Conservation (phyloP, 768 basidiomycete species). For the Rhodotorula paludigena region DNA sequence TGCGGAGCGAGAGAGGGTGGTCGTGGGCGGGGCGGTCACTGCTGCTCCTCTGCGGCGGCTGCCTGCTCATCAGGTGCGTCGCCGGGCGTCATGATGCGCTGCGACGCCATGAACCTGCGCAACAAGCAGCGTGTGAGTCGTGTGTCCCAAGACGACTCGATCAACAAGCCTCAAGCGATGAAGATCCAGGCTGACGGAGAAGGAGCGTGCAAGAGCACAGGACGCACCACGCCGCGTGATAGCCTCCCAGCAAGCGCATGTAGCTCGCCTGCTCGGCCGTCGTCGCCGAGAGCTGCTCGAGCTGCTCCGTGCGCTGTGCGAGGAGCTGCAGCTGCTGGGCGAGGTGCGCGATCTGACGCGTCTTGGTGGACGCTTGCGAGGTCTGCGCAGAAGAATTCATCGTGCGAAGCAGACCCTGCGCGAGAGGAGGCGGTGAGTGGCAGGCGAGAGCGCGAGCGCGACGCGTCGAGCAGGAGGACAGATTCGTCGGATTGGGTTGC, state of each 20-base stretch:
- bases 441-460: too few relatives aligned
- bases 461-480: too few relatives aligned
- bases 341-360: conserved; percentile 23
- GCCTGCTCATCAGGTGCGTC: neutral
- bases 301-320: conserved; percentile 20
- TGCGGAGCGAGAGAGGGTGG: too few relatives aligned
- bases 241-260: conserved; percentile 26
- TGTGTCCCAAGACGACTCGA: too few relatives aligned
- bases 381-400: neutral
- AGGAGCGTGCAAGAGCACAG: neutral
- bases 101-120: conserved; percentile 27
- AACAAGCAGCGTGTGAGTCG: neutral
- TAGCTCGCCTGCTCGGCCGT: conserved; percentile 35
- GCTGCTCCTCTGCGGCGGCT: neutral
- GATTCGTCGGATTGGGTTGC: too few relatives aligned
- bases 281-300: conserved; percentile 21
- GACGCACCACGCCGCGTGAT: conserved; percentile 31
- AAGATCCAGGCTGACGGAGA: too few relatives aligned
- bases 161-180: too few relatives aligned
- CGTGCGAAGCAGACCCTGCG: too few relatives aligned
- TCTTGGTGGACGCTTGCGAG: neutral
- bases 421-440: too few relatives aligned
- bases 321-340: conserved; percentile 45
- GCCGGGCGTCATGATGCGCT: conserved; percentile 15
- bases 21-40: neutral